Evolutionary conservation across 345 rosid genomes (phyloP).

Genomic region (Cardiospermum halicacabum): DNA sequence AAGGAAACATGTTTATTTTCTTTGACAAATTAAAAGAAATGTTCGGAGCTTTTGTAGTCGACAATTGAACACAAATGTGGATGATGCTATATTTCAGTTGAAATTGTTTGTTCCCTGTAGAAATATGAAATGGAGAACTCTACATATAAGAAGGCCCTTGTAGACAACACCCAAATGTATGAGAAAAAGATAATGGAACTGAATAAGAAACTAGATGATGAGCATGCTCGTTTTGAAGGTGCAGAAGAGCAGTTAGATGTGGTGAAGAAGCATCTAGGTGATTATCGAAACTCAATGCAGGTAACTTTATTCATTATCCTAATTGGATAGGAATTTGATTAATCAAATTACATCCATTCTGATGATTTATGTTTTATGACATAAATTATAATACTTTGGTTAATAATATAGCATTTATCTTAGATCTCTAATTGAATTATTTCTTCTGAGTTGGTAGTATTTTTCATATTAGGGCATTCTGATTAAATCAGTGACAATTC

Average conservation of each 20-base stretch:
- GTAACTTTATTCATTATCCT: conserved; percentile 28
- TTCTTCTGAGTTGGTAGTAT: neutral
- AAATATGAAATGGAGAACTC: conserved; percentile 51
- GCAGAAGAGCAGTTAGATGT: conserved; percentile 46
- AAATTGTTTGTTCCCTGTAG: conserved; percentile 28
- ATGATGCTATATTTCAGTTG: conserved; percentile 9
- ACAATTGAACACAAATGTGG: conserved; percentile 2
- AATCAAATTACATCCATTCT: neutral
- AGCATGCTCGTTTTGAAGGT: conserved; percentile 37
- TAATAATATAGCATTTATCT: no score
- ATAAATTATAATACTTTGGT: neutral
- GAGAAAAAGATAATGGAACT: conserved; percentile 67
- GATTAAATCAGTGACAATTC: neutral
- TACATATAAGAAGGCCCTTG: conserved; percentile 61
- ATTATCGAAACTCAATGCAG: conserved; percentile 51
- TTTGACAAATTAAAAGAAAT: neutral
- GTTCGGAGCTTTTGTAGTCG: neutral
- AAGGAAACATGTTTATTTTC: no score
- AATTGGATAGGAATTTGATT: neutral
- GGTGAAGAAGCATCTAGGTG: conserved; percentile 41
- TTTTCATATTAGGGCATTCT: neutral
- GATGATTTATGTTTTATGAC: neutral
- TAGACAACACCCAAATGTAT: conserved; percentile 55
- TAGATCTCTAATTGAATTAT: neutral
- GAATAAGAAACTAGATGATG: conserved; percentile 51